Base-by-base conservation (phyloP, 164 flowering plant genomes). In the Kalanchoe fedtschenkoi region DNA sequence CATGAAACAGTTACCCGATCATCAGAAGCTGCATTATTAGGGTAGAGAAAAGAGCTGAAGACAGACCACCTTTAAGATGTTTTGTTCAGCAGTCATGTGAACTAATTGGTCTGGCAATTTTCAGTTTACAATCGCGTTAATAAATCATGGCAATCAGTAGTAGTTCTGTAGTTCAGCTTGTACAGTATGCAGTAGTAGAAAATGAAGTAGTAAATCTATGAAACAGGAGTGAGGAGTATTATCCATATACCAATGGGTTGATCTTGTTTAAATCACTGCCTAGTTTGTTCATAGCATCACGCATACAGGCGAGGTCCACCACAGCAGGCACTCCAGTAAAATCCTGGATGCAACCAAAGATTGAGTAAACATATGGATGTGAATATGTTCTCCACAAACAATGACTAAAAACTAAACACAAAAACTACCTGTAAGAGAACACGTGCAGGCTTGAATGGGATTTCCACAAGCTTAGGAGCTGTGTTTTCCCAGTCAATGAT, bases 281-380 rank as follows among this genome's bases (percentile, higher is more conserved):
- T 88, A 51, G 32, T 26, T 51, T 51, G 32, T 51, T 51, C 56
- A 51, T 51, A 0, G 56, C 56, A 51, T 51, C 97, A 34, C 98
- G 83, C 98, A 92, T 92, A 53, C 87, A 82, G 10, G 97, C 97
- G 43, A 92, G 95, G 73, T 92, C 98, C 67, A 92, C 98, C 35
- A 92, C 98, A 66, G 95, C 97, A 41, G 98, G 98, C 21, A 92
- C 97, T 56, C 98, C 97, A 65, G 97, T 92, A 71, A 92, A 92
- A 74, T 92, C 98, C 97, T 92, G 69, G 39, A 57, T 29, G 68
- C 32, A 30, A 21, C 5, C 30, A 35, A 9, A 60, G 4, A 55
- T 26, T 1, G 17, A 10, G 51, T 28, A 28, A 64, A 61, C 41
- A 21, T 63, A 9, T 37, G 5, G 10, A 26, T 6, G 16, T 3